Percentiles rank a stretch among this genome's conserved stretches.
These are phyloP conservation scores for Durotheca rogersii DNA, from an alignment of 495 filamentous ascomycete species.

Conservation along the genomic window DNA sequence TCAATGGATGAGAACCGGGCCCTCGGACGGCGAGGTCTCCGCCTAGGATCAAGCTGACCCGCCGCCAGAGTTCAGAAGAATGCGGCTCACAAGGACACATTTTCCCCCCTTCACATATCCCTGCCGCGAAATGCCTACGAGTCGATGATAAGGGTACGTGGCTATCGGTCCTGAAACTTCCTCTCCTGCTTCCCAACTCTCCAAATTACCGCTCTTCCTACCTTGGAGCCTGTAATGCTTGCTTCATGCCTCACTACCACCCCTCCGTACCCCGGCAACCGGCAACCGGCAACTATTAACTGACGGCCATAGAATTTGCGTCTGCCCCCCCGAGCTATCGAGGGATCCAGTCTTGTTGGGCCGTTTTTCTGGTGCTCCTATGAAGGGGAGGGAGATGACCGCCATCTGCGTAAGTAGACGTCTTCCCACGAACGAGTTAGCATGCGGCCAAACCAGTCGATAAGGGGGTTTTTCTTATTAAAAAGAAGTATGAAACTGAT, in stretches of 20 bases:
- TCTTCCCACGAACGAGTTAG: not conserved
- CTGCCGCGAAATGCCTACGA: conserved; percentile 43
- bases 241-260: not conserved
- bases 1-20: too few species aligned
- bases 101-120: conserved; percentile 49
- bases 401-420: conserved; percentile 49
- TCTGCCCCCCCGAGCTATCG: conserved; percentile 54
- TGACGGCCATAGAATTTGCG: conserved; percentile 44
- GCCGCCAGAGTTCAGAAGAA: conserved; percentile 50
- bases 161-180: too few species aligned
- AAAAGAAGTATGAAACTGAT: not conserved
- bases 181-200: too few species aligned
- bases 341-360: conserved; percentile 52
- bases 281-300: conserved; percentile 6
- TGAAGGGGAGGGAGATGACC: conserved; percentile 52
- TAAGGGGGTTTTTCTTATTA: not conserved
- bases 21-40: not conserved
- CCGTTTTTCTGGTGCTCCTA: conserved; percentile 58
- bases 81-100: conserved; percentile 52
- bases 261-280: not conserved
- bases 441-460: not conserved
- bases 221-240: not conserved
- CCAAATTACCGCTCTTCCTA: not conserved
- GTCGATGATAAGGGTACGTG: conserved; percentile 33
- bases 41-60: too few species aligned